A percentile compares a stretch with the other conserved stretches of the same genome.
phyloP scores from a whole-genome alignment of 306 rosid genomes.

The Fragaria ananassa region DNA sequence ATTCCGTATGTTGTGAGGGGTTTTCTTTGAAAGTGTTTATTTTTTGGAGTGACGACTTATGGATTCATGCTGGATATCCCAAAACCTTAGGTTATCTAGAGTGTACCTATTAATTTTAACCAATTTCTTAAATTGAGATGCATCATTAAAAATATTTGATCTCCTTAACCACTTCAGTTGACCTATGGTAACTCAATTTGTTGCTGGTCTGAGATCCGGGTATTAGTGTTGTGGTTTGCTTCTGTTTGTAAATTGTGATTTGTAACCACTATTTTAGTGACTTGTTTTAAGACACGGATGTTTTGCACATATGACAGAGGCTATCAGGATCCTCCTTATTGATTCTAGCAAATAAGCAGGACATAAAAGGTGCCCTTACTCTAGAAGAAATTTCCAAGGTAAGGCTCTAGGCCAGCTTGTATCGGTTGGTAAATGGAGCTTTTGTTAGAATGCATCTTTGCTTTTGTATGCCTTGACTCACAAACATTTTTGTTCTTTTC shows the following conservation, averaged over 20 bases:
- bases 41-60: not conserved
- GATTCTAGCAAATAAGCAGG: slow-evolving; percentile 89
- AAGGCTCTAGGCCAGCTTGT: slow-evolving; percentile 15
- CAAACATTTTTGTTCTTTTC: not conserved
- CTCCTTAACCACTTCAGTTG: no score
- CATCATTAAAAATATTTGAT: not conserved
- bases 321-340: slow-evolving; percentile 81
- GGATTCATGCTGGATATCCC: not conserved
- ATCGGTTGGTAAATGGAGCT: not conserved
- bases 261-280: not conserved
- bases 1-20: not conserved
- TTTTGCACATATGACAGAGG: slow-evolving; percentile 45
- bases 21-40: not conserved
- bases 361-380: slow-evolving; percentile 72
- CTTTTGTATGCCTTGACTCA: not conserved
- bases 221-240: not conserved
- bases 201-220: not conserved
- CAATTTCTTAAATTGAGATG: not conserved
- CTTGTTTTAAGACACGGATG: not conserved
- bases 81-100: not conserved
- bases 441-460: not conserved
- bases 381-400: slow-evolving; percentile 80
- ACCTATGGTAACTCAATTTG: not conserved
- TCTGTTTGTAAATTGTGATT: not conserved
- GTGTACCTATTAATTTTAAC: not conserved